Base-by-base conservation (phyloP, 305 asterid genomes). In the Withania somnifera region DNA sequence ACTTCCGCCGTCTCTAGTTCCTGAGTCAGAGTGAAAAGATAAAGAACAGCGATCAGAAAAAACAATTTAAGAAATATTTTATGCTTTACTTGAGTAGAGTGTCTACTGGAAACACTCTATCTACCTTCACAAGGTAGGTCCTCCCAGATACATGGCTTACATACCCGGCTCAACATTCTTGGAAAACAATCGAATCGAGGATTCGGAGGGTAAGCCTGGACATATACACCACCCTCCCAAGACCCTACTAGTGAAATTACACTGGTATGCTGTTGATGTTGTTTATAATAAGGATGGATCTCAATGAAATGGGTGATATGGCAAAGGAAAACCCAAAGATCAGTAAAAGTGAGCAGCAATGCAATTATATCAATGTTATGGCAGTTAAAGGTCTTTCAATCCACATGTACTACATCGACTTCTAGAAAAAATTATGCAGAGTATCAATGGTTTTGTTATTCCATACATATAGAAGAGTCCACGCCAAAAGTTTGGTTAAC, bases 1-100 rank as follows among this genome's bases (percentile, higher is more conserved):
- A 95, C 91, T 87, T 93, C 95, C 68, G 89, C 95, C 0, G 92
- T 95, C 40, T 86, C 93, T 34, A 95, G 89, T 88, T 93, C 98
- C 98, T 95, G 91, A 85, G 30, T 51, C 76, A 66, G 86, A 85
- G 83, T 85, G 75, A 86, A 54, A n/a, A 84, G 71, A 87, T 28
- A 56, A 11, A 8, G 28, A 47, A 75, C 61, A 47, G 28, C 17
- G 4, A 75, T 75, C 56, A 75, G 53, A 75, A 75, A n/a, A 75
- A 47, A 28, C 42, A 75, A 26, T 50, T 22, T 26, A 50, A 75
- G 11, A 28, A 28, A 75, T 47, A 73, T 60, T 26, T 10, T 22
- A 57, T 22, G 66, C 66, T 57, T 57, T 57, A 22, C 34, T 57
- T 57, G 34, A 57, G 66, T 17, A 0, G 14, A 57, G 34, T 11